Evolutionary conservation across 2,329 filamentous ascomycete species (phyloP).

Genomic region (Madurella fahalii): DNA sequence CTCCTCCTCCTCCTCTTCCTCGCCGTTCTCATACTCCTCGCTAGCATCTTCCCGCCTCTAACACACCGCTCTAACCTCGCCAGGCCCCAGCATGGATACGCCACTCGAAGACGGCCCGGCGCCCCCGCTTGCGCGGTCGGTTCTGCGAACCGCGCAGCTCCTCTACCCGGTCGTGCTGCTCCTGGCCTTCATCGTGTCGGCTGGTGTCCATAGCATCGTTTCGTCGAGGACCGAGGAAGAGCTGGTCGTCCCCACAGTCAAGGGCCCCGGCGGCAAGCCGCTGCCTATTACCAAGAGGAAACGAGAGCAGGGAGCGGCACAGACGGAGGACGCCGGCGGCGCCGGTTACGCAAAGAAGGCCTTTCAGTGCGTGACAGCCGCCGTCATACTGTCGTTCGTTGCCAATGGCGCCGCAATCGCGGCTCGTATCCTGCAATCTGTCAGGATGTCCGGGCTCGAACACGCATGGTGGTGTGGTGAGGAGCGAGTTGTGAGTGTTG

Average conservation of each 20-base stretch:
- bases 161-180: constrained; percentile 52
- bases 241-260: constrained; percentile 45
- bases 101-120: constrained; percentile 8
- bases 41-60: constrained; percentile 9
- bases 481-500: constrained; percentile 29
- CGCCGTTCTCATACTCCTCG: neutral
- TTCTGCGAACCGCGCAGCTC: constrained; percentile 46
- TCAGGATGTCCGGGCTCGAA: constrained; percentile 36
- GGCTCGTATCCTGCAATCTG: constrained; percentile 64
- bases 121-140: constrained; percentile 34
- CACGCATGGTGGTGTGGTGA: constrained; percentile 81
- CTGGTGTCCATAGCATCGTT: constrained; percentile 51
- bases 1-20: neutral
- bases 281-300: constrained; percentile 63
- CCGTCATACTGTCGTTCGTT: constrained; percentile 70
- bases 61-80: constrained; percentile 5
- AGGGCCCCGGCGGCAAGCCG: constrained; percentile 85
- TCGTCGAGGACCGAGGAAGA: constrained; percentile 48
- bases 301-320: constrained; percentile 22
- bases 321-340: constrained; percentile 51
- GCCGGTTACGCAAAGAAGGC: constrained; percentile 63
- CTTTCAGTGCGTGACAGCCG: constrained; percentile 70
- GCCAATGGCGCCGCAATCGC: constrained; percentile 71
- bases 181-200: constrained; percentile 46
- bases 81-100: constrained; percentile 26